Conservation (phyloP, 1,139 yeast genomes). For the Yamadazyma conglobata region DNA sequence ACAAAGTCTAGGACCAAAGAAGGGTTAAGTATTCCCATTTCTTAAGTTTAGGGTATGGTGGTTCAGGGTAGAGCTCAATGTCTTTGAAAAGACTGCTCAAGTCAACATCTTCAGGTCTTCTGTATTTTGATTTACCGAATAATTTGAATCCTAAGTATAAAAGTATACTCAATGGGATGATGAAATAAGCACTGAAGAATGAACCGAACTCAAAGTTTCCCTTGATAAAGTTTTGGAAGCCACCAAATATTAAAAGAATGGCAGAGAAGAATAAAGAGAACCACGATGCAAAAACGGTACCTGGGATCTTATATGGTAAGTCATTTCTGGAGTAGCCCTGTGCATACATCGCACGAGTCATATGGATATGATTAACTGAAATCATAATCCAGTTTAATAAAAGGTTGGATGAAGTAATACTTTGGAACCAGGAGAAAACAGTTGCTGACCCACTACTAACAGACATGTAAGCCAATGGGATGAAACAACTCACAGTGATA, state of each 20-base stretch:
- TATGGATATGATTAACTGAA: slow-evolving; percentile 32
- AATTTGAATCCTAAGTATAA: slow-evolving; percentile 29
- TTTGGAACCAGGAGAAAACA: slow-evolving; percentile 61
- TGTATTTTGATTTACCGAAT: slow-evolving; percentile 22
- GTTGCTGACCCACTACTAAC: slow-evolving; percentile 40
- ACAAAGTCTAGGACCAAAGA: slow-evolving; percentile 19
- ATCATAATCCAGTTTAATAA: slow-evolving; percentile 49
- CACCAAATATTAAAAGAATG: slow-evolving; percentile 36
- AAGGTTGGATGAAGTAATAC: slow-evolving; percentile 58
- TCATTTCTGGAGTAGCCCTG: slow-evolving; percentile 31
- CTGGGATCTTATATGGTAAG: slow-evolving; percentile 31
- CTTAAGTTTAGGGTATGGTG: slow-evolving; percentile 21
- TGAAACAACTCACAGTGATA: slow-evolving; percentile 46
- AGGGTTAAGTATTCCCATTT: slow-evolving; percentile 26
- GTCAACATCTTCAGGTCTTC: slow-evolving; percentile 30
- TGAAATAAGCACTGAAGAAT: slow-evolving; percentile 37
- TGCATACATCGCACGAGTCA: slow-evolving; percentile 30
- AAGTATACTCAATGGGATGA: slow-evolving; percentile 28
- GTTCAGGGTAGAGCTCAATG: slow-evolving; percentile 37
- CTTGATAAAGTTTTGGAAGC: slow-evolving; percentile 34
- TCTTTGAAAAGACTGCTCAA: slow-evolving; percentile 31
- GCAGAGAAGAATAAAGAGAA: slow-evolving; percentile 31
- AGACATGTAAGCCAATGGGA: slow-evolving; percentile 61
- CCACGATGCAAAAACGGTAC: slow-evolving; percentile 30
- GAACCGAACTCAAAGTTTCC: slow-evolving; percentile 31